Evolutionary conservation across 805 yeast species (phyloP), one percentile per base, ranked within the genome.

Genomic region (Debaryomyces tyrocola): DNA sequence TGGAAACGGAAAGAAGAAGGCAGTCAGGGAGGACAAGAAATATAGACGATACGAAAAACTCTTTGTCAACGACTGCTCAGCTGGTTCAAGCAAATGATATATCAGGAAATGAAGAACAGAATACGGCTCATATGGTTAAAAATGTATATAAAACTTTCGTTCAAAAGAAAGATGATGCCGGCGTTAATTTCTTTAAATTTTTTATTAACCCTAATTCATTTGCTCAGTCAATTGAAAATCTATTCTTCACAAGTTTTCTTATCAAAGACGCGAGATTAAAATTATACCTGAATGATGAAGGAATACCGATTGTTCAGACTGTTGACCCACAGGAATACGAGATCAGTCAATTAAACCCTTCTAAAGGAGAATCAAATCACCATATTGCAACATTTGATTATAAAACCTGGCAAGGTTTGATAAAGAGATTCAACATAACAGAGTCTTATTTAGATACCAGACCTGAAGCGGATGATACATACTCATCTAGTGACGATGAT

Each of bases 231-330:
- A 83, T 91, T 2, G 97, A 92, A 62, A 90, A 89, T 59, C 66
- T 92, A 56, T 91, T 91, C 57, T 87, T 84, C 57, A 77, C 88
- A 0, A 86, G 96, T 60, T 90, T 91, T 57, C 67, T 92, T 38
- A 79, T 90, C 2, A 79, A 84, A 55, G 95, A 88, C 56, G 90
- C 87, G 0, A 80, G 73, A 53, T 63, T 90, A 31, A 66, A 70
- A 20, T 54, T 90, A 18, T 79, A 58, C 33, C 45, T 73, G n/a
- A 74, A 73, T 39, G 83, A 79, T 46, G 69, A 67, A 3, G 74
- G 75, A n/a, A 73, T 60, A 17, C 77, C 77, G 0, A 70, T 68
- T 46, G 77, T 84, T 1, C 62, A 69, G 27, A 59, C 73, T 24
- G 63, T 70, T 10, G 55, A 54, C 2, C 49, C 58, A 5, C 55